Evolutionary conservation across 208 protist genomes (phyloP).

Genomic region (Ichthyophonus hoferi): DNA sequence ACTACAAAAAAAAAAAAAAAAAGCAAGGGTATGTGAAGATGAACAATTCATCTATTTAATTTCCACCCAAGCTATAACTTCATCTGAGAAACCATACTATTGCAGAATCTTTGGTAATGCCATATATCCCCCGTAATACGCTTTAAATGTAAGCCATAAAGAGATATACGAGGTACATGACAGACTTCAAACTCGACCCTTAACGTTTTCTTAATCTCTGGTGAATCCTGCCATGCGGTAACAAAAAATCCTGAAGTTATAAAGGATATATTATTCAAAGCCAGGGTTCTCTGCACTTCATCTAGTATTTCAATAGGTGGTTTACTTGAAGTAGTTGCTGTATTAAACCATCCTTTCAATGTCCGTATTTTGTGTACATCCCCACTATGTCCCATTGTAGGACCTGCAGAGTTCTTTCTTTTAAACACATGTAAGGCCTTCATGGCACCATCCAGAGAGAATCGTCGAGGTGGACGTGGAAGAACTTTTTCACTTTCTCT

Average conservation of each 20-base stretch:
- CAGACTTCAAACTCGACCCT: constrained; percentile 45
- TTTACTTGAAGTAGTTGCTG: constrained; percentile 29
- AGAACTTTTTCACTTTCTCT: no score
- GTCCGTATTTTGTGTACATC: not conserved
- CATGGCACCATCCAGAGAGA: not conserved
- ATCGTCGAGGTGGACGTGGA: no score
- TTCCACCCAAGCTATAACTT: no score
- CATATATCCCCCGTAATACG: constrained; percentile 38
- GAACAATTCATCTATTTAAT: no score
- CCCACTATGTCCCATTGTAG: not conserved
- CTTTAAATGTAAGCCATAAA: constrained; percentile 39
- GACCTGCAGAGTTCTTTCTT: no score
- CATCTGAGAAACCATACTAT: constrained; percentile 39
- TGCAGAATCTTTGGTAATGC: constrained; percentile 31
- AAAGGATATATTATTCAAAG: not conserved
- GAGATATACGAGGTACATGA: constrained; percentile 12
- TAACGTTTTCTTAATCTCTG: not conserved
- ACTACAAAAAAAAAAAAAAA: no score
- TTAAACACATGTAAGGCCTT: not conserved
- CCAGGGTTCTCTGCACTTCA: constrained; percentile 8
- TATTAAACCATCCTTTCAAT: constrained; percentile 33
- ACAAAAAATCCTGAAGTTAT: constrained; percentile 14
- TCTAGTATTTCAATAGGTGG: constrained; percentile 34
- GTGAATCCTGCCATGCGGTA: not conserved
- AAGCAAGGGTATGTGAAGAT: no score